phyloP scores from a whole-genome alignment of 2,329 filamentous ascomycete genomes.

The Volutella citrinella region DNA sequence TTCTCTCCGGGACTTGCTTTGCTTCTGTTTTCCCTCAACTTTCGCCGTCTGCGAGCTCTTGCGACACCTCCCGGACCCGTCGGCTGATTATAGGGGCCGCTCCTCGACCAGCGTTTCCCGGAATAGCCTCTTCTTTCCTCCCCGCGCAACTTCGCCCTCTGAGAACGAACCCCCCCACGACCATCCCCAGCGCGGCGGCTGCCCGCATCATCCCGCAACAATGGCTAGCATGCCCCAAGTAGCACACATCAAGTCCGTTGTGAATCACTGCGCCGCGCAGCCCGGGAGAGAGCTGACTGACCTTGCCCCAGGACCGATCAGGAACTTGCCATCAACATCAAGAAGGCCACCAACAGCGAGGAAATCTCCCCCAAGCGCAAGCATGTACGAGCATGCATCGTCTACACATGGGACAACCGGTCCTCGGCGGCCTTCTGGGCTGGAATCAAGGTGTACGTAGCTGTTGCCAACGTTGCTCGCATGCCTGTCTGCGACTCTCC shows the following conservation, averaged over 20 bases:
- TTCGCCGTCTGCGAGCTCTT: no score
- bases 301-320: conserved; percentile 65
- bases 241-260: conserved; percentile 35
- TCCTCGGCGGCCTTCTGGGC: conserved; percentile 94
- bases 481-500: conserved; percentile 1
- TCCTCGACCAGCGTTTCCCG: no score
- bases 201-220: no score
- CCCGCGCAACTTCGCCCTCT: no score
- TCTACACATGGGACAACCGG: conserved; percentile 99
- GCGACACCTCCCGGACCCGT: no score
- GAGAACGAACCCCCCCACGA: no score
- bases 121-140: conserved; percentile 1
- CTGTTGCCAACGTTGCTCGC: conserved; percentile 7
- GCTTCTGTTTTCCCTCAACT: no score
- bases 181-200: no score
- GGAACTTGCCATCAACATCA: conserved; percentile 67
- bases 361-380: conserved; percentile 73
- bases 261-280: conserved; percentile 11
- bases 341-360: conserved; percentile 66
- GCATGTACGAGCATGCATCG: conserved; percentile 96
- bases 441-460: conserved; percentile 92
- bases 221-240: conserved; percentile 31
- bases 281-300: no score
- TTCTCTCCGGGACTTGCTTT: no score
- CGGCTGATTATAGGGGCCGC: no score